Percentiles rank a stretch among this genome's conserved stretches.
Evolutionary conservation across 2,329 filamentous ascomycete species (phyloP).

Genomic region (Penicillium sp.): DNA sequence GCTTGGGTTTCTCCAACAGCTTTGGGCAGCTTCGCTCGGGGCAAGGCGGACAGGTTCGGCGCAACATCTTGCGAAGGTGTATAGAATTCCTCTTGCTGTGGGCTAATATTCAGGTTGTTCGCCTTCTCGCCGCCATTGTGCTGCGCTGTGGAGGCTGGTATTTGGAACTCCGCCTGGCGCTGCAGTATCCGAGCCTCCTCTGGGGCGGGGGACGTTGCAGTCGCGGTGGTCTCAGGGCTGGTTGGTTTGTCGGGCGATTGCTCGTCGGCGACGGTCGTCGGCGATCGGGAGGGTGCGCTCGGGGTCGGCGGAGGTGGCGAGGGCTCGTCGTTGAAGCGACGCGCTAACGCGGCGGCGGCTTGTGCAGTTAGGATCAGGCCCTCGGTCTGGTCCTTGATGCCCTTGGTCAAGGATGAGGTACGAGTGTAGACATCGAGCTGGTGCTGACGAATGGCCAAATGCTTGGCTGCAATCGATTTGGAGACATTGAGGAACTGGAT

Average conservation of each 20-base stretch:
- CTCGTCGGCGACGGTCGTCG: conserved; percentile 28
- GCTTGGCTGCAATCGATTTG: conserved; percentile 66
- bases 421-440: conserved; percentile 65
- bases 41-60: conserved; percentile 54
- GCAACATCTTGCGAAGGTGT: conserved; percentile 51
- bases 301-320: conserved; percentile 27
- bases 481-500: conserved; percentile 71
- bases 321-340: conserved; percentile 56
- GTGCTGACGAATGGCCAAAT: conserved; percentile 59
- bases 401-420: conserved; percentile 66
- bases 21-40: conserved; percentile 59
- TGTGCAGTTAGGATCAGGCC: conserved; percentile 62
- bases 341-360: conserved; percentile 62
- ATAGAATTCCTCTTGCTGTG: conserved; percentile 63
- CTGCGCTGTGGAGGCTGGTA: conserved; percentile 55
- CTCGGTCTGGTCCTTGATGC: conserved; percentile 63
- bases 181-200: conserved; percentile 51
- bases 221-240: conserved; percentile 14
- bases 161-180: conserved; percentile 53
- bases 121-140: conserved; percentile 34
- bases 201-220: conserved; percentile 34
- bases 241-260: conserved; percentile 30
- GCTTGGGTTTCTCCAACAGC: conserved; percentile 51
- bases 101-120: conserved; percentile 45
- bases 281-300: conserved; percentile 14